phyloP scores from a whole-genome alignment of 148 eudicot genomes.

The Dysphania ambrosioides region DNA sequence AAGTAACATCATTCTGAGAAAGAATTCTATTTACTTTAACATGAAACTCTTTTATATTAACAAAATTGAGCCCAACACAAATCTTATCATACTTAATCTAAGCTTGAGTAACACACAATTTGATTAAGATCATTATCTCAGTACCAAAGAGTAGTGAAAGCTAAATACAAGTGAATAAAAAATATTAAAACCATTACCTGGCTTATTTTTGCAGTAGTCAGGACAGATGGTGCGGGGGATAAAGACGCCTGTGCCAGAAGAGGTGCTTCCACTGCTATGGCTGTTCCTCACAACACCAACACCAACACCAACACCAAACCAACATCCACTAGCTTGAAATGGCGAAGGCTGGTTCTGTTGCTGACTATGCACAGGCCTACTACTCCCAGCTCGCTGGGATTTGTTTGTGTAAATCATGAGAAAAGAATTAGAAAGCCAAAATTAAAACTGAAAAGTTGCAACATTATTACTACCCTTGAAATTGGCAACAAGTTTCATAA shows the following conservation, averaged over 20 bases:
- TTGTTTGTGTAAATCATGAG: background rate
- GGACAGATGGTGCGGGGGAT: conserved; percentile 20
- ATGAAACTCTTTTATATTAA: too few species aligned
- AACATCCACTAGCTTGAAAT: background rate
- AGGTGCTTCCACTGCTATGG: conserved; percentile 10
- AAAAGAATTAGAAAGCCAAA: background rate
- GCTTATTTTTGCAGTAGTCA: background rate
- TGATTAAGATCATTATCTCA: background rate
- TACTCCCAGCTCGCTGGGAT: background rate
- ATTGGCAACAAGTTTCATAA: background rate
- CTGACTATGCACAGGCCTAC: conserved; percentile 11
- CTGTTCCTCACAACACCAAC: background rate
- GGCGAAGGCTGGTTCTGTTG: background rate
- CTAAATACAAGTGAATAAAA: background rate
- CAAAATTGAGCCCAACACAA: too few species aligned
- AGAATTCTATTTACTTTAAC: too few species aligned
- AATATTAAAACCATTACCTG: background rate
- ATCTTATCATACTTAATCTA: background rate
- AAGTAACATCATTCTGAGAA: too few species aligned
- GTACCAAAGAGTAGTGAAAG: background rate
- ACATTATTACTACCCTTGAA: background rate
- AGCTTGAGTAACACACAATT: background rate
- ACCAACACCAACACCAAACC: background rate
- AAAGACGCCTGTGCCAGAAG: conserved; percentile 30
- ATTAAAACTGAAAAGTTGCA: conserved; percentile 7